Base-by-base conservation (phyloP, 2,329 filamentous ascomycete genomes). In the Fusarium sp. region DNA sequence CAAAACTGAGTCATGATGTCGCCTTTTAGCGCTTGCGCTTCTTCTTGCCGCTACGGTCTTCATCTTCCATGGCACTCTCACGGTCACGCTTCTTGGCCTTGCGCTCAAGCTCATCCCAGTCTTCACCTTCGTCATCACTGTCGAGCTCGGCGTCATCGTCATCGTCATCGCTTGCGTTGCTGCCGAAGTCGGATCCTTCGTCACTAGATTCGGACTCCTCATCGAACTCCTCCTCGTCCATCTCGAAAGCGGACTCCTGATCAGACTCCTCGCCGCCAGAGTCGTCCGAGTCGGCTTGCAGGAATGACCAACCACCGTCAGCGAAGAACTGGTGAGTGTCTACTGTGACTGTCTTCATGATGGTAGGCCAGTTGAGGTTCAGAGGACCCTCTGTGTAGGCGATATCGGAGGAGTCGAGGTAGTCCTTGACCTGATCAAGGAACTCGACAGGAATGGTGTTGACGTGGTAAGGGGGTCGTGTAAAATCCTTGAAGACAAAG, bases 361-460 rank as follows among this genome's bases (percentile, higher is more conserved):
- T 99, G 18, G 94, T 97, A 13, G 93, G 92, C 96, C 96, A 99
- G 85, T 98, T 98, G 59, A 99, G 86, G 83, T 99, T 99, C 72
- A 99, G 89, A 2, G 95, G 96, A 59, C 96, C 96, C 80, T 99
- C 97, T 15, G 90, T 92, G 84, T 91, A 98, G 20, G 96, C 91
- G 76, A 99, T 97, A 77, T 99, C 95, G 47, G 96, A 94, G 2
- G 92, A 94, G 80, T 99, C 95, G 12, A 99, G 88, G 91, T 96
- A 99, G 77, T 99, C 97, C 81, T 98, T 98, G 71, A 99, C 95
- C 55, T 93, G 91, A 73, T 99, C 96, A 6, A 99, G 86, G 5
- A 92, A 93, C 77, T 99, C 96, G 24, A 99, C 93, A 0, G 96
- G 97, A 68, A 99, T 98, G 9, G 96, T 99, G 82, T 99, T 99